Evolutionary conservation across 2,329 filamentous ascomycete species (phyloP).

Genomic region (Chaetomiaceae sp.): DNA sequence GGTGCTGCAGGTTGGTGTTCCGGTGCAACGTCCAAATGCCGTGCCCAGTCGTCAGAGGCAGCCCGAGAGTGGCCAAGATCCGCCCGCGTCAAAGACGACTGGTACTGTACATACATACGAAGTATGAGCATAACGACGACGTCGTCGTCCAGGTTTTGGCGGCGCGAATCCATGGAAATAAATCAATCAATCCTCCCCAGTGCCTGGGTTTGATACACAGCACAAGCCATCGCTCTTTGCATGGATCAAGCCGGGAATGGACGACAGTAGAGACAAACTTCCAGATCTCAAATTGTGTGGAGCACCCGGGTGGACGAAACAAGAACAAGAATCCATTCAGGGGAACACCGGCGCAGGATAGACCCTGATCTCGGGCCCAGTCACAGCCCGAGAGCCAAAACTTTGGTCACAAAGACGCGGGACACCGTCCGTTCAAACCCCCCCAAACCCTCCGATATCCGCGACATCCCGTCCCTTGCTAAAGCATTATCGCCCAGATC

Average conservation of each 20-base stretch:
- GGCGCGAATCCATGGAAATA: not conserved
- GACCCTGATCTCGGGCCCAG: conserved; percentile 1
- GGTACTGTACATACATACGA: too few species aligned
- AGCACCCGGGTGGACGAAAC: not conserved
- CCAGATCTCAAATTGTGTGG: not conserved
- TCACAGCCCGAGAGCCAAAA: not conserved
- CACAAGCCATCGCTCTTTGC: not conserved
- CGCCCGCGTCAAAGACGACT: too few species aligned
- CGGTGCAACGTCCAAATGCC: conserved; percentile 15
- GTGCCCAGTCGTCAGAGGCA: not conserved
- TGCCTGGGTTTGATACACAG: not conserved
- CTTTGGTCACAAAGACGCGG: not conserved
- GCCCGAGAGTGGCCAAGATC: not conserved
- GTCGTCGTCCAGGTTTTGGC: not conserved
- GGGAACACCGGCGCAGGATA: not conserved
- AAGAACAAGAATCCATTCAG: not conserved
- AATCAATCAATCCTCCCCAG: too few species aligned
- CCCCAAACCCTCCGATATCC: too few species aligned
- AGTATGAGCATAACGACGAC: too few species aligned
- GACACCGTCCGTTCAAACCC: not conserved
- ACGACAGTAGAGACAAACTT: not conserved
- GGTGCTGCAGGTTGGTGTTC: conserved; percentile 6
- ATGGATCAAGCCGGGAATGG: not conserved
- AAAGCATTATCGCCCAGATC: not conserved
- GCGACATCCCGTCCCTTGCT: not conserved